These are phyloP conservation scores for Beauveria australis DNA, from an alignment of 2,329 filamentous ascomycete genomes.

Conservation along the genomic window DNA sequence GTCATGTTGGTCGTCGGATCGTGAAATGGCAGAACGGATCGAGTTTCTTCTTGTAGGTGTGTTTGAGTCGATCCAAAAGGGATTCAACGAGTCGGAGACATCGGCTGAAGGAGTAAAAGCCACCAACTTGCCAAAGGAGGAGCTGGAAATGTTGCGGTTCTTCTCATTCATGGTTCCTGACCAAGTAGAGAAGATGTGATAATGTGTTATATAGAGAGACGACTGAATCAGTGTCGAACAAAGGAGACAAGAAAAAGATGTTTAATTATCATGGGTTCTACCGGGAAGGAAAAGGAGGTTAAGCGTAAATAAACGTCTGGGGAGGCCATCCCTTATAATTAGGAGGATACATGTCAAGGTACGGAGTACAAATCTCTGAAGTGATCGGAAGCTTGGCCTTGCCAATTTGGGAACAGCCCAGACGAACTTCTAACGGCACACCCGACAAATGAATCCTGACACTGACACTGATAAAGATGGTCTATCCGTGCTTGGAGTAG, in stretches of 20 bases:
- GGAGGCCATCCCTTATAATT: not conserved
- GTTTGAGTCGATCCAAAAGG: slow-evolving; percentile 6
- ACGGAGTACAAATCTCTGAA: not conserved
- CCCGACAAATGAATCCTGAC: not conserved
- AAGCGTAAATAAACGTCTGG: not conserved
- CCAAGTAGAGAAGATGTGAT: not conserved
- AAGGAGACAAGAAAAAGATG: not conserved
- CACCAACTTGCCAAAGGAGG: not conserved
- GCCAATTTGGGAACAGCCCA: not conserved
- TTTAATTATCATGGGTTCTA: not conserved
- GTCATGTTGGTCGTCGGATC: not conserved
- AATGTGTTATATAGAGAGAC: not conserved
- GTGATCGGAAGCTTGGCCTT: not conserved
- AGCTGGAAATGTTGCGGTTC: not conserved
- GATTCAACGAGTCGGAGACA: not conserved
- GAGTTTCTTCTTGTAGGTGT: slow-evolving; percentile 8
- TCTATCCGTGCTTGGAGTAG: not conserved
- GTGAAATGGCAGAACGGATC: not conserved
- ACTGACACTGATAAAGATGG: not conserved
- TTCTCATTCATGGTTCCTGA: slow-evolving; percentile 4
- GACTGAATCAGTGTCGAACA: not conserved
- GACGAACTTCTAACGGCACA: not conserved
- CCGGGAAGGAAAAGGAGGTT: not conserved
- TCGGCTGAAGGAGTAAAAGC: not conserved
- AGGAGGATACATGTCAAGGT: not conserved